Percentiles rank a stretch among this genome's conserved stretches.
phyloP scores from a whole-genome alignment of 2,329 filamentous ascomycete genomes.

The Sporothrix pallida region DNA sequence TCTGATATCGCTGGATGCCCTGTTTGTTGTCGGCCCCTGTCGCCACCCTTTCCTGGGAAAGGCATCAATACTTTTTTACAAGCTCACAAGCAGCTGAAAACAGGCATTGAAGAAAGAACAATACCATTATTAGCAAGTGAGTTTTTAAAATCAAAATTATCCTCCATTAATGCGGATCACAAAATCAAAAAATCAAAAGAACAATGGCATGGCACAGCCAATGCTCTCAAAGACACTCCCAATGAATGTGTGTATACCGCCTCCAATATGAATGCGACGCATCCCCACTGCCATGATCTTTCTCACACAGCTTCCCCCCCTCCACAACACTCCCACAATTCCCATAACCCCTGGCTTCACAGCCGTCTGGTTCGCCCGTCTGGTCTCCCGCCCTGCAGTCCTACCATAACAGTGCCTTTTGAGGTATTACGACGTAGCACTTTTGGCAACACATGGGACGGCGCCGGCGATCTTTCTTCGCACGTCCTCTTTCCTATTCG shows the following conservation, averaged over 20 bases:
- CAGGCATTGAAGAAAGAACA: neutral
- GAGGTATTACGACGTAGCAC: conserved; percentile 7
- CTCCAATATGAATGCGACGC: neutral
- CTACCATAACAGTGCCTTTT: neutral
- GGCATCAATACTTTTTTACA: too few relatives aligned
- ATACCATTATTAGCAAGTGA: neutral
- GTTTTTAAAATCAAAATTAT: neutral
- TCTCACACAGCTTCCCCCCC: neutral
- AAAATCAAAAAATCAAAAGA: neutral
- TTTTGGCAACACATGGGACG: conserved; percentile 14
- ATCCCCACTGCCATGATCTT: neutral
- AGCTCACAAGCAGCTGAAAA: neutral
- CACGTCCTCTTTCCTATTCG: conserved; percentile 29
- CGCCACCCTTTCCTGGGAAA: neutral
- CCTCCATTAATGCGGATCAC: neutral
- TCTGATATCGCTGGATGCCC: conserved; percentile 15
- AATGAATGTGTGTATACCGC: neutral
- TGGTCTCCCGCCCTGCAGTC: conserved; percentile 23
- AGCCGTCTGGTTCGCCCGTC: conserved; percentile 19
- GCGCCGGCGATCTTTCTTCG: conserved; percentile 30
- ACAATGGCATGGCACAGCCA: neutral
- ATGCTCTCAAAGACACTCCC: too few relatives aligned
- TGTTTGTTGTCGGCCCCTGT: conserved; percentile 17
- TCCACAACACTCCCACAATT: too few relatives aligned
- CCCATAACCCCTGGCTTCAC: conserved; percentile 11